These are phyloP conservation scores for Brassica nigra DNA, from an alignment of 345 rosid species.

Conservation along the genomic window DNA sequence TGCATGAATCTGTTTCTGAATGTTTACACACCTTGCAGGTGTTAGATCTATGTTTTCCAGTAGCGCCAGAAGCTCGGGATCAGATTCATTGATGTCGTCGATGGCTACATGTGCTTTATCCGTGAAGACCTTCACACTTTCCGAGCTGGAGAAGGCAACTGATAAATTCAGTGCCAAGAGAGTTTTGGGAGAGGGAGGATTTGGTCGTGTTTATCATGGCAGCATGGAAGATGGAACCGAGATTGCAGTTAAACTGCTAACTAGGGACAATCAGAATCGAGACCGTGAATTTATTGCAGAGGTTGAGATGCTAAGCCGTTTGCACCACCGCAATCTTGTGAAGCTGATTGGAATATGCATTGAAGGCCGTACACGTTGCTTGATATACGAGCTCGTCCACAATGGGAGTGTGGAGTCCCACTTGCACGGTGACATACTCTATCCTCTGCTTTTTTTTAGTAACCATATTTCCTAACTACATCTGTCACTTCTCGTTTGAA, in stretches of 20 bases:
- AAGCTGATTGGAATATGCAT: slow-evolving; percentile 94
- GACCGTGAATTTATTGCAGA: slow-evolving; percentile 94
- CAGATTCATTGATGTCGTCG: slow-evolving; percentile 69
- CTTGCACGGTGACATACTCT: slow-evolving; percentile 74
- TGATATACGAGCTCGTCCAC: slow-evolving; percentile 88
- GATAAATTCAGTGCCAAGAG: slow-evolving; percentile 81
- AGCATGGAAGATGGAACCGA: slow-evolving; percentile 77
- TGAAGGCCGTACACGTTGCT: slow-evolving; percentile 82
- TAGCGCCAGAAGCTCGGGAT: slow-evolving; percentile 76
- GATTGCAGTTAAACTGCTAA: slow-evolving; percentile 90
- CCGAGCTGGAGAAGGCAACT: slow-evolving; percentile 89
- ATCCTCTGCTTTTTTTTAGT: slow-evolving; percentile 11
- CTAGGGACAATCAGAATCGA: slow-evolving; percentile 78
- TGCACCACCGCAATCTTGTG: slow-evolving; percentile 99
- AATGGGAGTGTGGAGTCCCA: slow-evolving; percentile 99
- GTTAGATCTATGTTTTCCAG: slow-evolving; percentile 61
- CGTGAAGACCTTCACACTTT: slow-evolving; percentile 66
- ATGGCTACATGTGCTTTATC: slow-evolving; percentile 87
- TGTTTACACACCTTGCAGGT: slow-evolving; percentile 48
- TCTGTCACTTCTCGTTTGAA: slow-evolving; percentile 5
- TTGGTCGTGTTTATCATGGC: slow-evolving; percentile 92
- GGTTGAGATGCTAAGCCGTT: slow-evolving; percentile 97
- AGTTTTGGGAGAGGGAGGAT: slow-evolving; percentile 97
- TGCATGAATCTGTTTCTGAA: slow-evolving; percentile 19
- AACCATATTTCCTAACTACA: not conserved